These are phyloP conservation scores for Colletotrichum abscissum DNA, from an alignment of 2,329 filamentous ascomycete genomes.

Conservation along the genomic window DNA sequence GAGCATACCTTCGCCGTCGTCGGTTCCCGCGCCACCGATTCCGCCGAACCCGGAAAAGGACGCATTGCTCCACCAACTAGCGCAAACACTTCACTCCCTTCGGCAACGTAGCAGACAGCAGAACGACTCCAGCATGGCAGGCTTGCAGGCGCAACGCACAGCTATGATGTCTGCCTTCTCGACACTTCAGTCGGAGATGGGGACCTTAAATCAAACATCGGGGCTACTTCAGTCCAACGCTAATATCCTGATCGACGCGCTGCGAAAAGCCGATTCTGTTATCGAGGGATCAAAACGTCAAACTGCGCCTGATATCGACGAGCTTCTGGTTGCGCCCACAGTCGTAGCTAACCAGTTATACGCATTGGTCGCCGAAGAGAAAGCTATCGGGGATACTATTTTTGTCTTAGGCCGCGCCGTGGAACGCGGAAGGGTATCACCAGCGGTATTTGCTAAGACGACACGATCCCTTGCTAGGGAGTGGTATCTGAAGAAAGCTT, in stretches of 20 bases:
- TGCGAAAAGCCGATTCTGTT: constrained; percentile 81
- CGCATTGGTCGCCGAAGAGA: constrained; percentile 87
- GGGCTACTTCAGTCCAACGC: constrained; percentile 81
- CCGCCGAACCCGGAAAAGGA: constrained; percentile 97
- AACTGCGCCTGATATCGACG: constrained; percentile 82
- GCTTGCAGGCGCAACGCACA: constrained; percentile 80
- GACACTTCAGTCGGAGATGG: constrained; percentile 79
- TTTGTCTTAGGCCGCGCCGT: constrained; percentile 83
- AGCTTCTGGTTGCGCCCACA: constrained; percentile 91
- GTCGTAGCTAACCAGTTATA: constrained; percentile 95
- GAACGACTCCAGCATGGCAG: constrained; percentile 78
- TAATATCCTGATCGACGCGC: constrained; percentile 78
- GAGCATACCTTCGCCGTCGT: constrained; percentile 58
- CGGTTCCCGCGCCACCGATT: constrained; percentile 81
- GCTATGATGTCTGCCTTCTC: constrained; percentile 79
- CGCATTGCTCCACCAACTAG: constrained; percentile 82
- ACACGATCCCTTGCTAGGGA: constrained; percentile 80
- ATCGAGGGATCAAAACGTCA: constrained; percentile 79
- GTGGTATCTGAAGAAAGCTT: constrained; percentile 85
- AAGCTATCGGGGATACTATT: constrained; percentile 86
- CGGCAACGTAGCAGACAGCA: constrained; percentile 77
- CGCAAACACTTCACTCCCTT: constrained; percentile 74
- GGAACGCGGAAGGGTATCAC: constrained; percentile 76
- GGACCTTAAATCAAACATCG: constrained; percentile 77
- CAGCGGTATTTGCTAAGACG: constrained; percentile 82